Evolutionary conservation across 2,329 filamentous ascomycete genomes (phyloP), one percentile per base, ranked within the genome.

Genomic region (Fusarium austroafricanum): DNA sequence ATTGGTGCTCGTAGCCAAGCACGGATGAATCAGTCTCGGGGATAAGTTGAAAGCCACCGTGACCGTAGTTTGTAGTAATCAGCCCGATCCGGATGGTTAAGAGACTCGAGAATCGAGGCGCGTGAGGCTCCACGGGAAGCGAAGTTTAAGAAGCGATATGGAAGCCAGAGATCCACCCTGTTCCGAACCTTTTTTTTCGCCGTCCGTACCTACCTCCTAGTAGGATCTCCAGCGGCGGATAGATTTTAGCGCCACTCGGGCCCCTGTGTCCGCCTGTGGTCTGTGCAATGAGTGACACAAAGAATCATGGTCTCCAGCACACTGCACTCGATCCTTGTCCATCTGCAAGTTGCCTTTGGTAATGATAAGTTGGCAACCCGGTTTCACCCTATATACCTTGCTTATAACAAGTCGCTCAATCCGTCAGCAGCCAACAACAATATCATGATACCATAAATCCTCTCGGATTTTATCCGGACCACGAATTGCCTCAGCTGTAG

Each of bases 361-460:
- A 15, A 33, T 47, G 31, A 49, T 35, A 21, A 52, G 18, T 45
- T 40, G 17, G 23, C 39, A 52, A 55, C 42, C 59, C 61, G 59
- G 40, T 64, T 64, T 65, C 42, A 65, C 47, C 61, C 62, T 47
- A 37, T 28, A 26, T 35, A 55, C 58, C 15, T 61, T 18, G 28
- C 18, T 39, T 56, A 28, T 40, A 49, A 57, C 11, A 37, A 20
- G 12, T 29, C 47, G 29, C 42, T 35, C 17, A 43, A 31, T 20
- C 26, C 20, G 21, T 23, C 21, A 23, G 21, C 21, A 23, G 28
- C 23, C 28, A 49, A 35, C 28, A 47, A 23, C 28, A 35, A 23
- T n/a, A 35, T 35, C 18, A 23, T 45, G 20, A 18, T 31, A 44
- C 40, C n/a, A 18, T 33, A 18, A 17, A 20, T 28, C 33, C 38